phyloP scores from a whole-genome alignment of 164 flowering plant genomes.

The Cinnamomum chago region DNA sequence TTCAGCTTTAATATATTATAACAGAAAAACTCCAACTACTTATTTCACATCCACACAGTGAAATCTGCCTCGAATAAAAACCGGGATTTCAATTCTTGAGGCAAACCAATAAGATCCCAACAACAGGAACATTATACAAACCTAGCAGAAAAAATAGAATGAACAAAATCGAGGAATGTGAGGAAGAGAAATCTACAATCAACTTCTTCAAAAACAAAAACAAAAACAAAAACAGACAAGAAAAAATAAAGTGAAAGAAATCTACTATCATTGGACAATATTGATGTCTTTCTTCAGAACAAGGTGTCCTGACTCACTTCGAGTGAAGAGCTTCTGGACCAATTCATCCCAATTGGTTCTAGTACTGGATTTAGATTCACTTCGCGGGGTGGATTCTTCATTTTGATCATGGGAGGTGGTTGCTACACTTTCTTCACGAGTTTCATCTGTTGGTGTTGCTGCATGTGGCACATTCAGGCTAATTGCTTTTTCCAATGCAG shows the following conservation, averaged over 20 bases:
- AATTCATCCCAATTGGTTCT: constrained; percentile 64
- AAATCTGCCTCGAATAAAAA: too few species aligned
- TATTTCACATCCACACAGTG: too few species aligned
- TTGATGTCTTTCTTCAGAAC: constrained; percentile 26
- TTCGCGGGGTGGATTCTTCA: constrained; percentile 8
- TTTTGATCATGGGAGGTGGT: constrained; percentile 10
- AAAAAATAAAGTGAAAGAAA: not conserved
- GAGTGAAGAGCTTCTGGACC: constrained; percentile 53
- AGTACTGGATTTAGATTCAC: constrained; percentile 15
- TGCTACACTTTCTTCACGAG: constrained; percentile 14
- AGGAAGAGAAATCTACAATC: too few species aligned
- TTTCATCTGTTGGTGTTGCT: constrained; percentile 26
- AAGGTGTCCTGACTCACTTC: constrained; percentile 40
- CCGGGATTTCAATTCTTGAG: too few species aligned
- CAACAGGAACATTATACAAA: not conserved
- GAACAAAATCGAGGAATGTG: not conserved
- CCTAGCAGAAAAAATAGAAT: too few species aligned
- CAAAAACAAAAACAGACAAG: too few species aligned
- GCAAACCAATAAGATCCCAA: not conserved
- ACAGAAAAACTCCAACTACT: too few species aligned
- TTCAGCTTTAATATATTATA: too few species aligned
- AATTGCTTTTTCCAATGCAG: constrained; percentile 85
- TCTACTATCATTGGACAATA: constrained; percentile 4
- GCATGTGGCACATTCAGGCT: constrained; percentile 83
- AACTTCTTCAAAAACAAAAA: too few species aligned